Base-by-base conservation (phyloP, 139 green algal species). In the Ettlia oleoabundans region DNA sequence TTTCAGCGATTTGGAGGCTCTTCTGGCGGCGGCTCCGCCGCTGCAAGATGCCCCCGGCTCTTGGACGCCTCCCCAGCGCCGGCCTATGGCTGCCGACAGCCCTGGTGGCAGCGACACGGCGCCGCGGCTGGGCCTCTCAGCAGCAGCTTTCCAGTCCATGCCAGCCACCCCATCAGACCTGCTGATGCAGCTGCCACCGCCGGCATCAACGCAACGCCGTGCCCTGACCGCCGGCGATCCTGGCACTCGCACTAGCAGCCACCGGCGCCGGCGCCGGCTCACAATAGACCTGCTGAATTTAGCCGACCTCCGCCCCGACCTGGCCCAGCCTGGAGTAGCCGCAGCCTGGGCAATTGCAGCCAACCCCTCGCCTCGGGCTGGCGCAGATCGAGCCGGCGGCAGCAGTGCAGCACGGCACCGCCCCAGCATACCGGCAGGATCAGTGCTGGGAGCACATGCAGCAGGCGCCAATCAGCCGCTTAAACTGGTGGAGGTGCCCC, bases 281-380 rank as follows among this genome's bases (percentile, higher is more conserved):
- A 66, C 71, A 22, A 43, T 85, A 32, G 76, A 85, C 65, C 68
- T 85, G 13, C 66, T 73, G 18, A 51, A 47, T 2, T 64, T 85
- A 68, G 75, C 80, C n/a, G 80, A 78, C 26, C 65, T 85, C 18
- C 64, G 65, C 19, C 67, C 70, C 2, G 66, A 85, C 76, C 38
- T 85, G 68, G 62, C 38, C 15, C 65, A 82, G 66, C 64, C 80
- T 18, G 62, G 55, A 3, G 80, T 85, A 26, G 80, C 80, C 2
- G 76, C 80, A 15, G 80, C 80, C 2, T 55, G 82, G 22, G 40
- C 61, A 37, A 85, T 85, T 26, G 80, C 80, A 26, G 78, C 52
- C 53, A 80, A 81, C 78, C 53, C 72, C n/a, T 67, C 78, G 40
- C 58, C 78, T 19, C 51, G 33, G 2, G 41, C 37, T 38, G 9